Percentiles rank a stretch among this genome's conserved stretches.
Evolutionary conservation across 176 grass and related monocot species (phyloP).

Genomic region (Carex littledalei): DNA sequence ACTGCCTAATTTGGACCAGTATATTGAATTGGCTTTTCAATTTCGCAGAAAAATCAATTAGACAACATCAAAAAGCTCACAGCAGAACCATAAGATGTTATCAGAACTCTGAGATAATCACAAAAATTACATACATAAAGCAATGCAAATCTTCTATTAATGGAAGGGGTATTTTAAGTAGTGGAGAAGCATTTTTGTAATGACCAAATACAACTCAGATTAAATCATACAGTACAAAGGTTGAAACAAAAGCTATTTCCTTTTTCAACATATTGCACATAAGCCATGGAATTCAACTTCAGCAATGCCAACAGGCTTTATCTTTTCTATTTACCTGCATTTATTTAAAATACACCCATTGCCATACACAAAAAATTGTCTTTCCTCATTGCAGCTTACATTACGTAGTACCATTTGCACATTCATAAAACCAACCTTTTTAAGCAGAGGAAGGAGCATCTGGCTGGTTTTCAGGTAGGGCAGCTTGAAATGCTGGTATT

Average conservation of each 20-base stretch:
- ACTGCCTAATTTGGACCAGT: neutral
- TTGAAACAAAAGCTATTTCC: neutral
- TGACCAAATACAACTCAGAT: neutral
- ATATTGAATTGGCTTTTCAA: neutral
- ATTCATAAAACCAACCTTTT: neutral
- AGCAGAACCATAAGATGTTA: neutral
- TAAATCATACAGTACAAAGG: neutral
- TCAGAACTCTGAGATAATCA: neutral
- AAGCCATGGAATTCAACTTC: neutral
- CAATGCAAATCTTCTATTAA: neutral
- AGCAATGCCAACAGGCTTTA: neutral
- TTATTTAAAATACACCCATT: neutral
- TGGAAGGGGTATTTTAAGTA: neutral
- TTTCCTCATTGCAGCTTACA: neutral
- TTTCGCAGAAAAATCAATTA: neutral
- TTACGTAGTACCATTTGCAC: neutral
- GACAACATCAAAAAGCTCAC: neutral
- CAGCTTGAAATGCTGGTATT: conserved; percentile 70
- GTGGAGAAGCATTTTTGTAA: neutral
- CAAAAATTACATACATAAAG: neutral
- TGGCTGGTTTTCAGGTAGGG: conserved; percentile 59
- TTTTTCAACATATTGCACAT: neutral
- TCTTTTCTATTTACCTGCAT: neutral
- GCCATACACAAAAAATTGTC: neutral
- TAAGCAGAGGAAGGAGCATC: conserved; percentile 55